phyloP scores from a whole-genome alignment of 1,284 basidiomycete species.

The Chiua sp. region DNA sequence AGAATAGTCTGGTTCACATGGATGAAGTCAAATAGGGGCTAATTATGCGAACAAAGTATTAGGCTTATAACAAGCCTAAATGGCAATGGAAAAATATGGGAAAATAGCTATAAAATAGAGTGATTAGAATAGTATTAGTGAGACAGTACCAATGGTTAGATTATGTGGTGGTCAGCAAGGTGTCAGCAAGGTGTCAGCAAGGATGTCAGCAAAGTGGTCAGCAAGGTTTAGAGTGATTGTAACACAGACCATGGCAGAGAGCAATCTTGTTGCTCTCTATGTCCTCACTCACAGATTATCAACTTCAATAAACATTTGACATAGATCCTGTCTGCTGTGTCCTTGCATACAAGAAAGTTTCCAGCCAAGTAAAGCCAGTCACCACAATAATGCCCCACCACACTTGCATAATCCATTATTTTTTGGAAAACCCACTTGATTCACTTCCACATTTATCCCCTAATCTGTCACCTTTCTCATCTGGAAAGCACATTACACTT shows the following conservation, averaged over 20 bases:
- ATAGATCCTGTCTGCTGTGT: neutral
- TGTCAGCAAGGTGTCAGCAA: too few species aligned
- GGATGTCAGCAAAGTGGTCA: too few species aligned
- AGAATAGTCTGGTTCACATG: too few species aligned
- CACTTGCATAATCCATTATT: slow-evolving; percentile 6
- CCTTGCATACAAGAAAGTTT: neutral
- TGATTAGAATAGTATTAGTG: too few species aligned
- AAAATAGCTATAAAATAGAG: too few species aligned
- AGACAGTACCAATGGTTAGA: too few species aligned
- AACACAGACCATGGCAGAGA: neutral
- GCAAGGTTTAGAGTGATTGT: too few species aligned
- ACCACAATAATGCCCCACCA: slow-evolving; percentile 22
- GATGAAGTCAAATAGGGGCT: too few species aligned
- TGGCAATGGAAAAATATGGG: too few species aligned
- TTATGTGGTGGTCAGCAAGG: too few species aligned
- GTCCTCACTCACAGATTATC: neutral
- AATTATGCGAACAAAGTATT: too few species aligned
- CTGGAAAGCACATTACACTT: neutral
- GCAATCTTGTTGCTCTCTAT: neutral
- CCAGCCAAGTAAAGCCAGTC: slow-evolving; percentile 9
- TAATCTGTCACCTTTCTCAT: neutral
- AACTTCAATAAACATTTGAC: neutral
- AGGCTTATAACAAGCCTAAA: too few species aligned
- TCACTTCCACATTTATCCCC: neutral
- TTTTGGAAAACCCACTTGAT: slow-evolving; percentile 10